Evolutionary conservation across 208 protist genomes (phyloP).

Genomic region (Porcisia deanei): DNA sequence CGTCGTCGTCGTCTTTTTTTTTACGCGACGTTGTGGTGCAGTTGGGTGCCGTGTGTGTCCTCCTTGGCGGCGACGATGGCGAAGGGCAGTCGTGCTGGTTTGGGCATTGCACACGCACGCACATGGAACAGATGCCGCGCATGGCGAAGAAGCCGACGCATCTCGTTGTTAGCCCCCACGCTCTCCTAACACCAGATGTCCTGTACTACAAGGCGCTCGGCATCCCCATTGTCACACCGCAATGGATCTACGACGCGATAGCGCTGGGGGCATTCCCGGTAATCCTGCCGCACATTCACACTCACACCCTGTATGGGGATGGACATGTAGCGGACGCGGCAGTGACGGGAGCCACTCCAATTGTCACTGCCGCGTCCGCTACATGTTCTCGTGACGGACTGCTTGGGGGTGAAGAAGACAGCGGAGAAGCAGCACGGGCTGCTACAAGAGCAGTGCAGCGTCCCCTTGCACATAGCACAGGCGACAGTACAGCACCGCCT

Average conservation of each 20-base stretch:
- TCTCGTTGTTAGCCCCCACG: conserved; percentile 27
- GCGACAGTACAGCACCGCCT: no score
- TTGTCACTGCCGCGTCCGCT: not conserved
- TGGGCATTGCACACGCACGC: not conserved
- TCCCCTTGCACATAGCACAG: not conserved
- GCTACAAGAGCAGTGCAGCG: not conserved
- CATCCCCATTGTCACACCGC: conserved; percentile 58
- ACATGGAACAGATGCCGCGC: not conserved
- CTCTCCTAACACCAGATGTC: conserved; percentile 48
- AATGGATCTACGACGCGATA: conserved; percentile 78
- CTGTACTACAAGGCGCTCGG: conserved; percentile 62
- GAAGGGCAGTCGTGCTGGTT: conserved; percentile 13
- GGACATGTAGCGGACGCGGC: not conserved
- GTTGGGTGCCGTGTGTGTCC: conserved; percentile 40
- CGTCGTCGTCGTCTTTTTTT: conserved; percentile 13
- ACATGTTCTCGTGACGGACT: not conserved
- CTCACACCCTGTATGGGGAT: conserved; percentile 39
- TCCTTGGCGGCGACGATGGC: not conserved
- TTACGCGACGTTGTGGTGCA: conserved; percentile 63
- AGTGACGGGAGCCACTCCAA: not conserved
- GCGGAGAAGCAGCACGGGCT: not conserved
- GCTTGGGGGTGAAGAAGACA: conserved; percentile 6
- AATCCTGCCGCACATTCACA: conserved; percentile 34
- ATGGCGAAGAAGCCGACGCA: conserved; percentile 24
- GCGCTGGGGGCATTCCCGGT: conserved; percentile 46